Evolutionary conservation across 2,329 filamentous ascomycete genomes (phyloP).

Genomic region (Blumeriella jaapii): DNA sequence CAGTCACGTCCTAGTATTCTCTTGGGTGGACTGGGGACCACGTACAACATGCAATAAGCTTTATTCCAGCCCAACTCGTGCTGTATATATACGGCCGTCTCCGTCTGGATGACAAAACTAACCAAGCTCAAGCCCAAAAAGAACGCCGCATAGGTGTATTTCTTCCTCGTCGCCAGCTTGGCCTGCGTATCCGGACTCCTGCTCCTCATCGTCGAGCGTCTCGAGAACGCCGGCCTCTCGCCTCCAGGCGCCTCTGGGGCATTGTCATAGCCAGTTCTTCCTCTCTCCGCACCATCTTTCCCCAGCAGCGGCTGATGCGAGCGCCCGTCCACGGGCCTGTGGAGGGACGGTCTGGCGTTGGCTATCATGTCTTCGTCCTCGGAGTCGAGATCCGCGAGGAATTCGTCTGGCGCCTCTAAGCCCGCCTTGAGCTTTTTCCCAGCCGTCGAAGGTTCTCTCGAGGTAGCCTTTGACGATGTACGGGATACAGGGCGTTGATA

Average conservation of each 20-base stretch:
- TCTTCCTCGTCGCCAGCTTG: constrained; percentile 57
- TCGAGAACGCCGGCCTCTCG: constrained; percentile 29
- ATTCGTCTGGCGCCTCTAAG: constrained; percentile 2
- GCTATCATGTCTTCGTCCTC: constrained; percentile 19
- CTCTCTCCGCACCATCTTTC: constrained; percentile 25
- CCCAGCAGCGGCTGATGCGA: constrained; percentile 29
- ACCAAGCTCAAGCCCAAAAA: constrained; percentile 76
- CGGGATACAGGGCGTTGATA: constrained; percentile 13
- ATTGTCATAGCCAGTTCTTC: constrained; percentile 23
- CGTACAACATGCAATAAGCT: constrained; percentile 96
- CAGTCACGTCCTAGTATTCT: neutral
- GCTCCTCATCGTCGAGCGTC: constrained; percentile 63
- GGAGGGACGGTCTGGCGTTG: constrained; percentile 29
- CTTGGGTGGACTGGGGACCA: constrained; percentile 5
- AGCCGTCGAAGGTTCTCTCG: no score
- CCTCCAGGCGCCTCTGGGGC: constrained; percentile 13
- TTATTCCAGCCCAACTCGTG: constrained; percentile 90
- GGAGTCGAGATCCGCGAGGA: constrained; percentile 4
- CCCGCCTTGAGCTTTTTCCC: no score
- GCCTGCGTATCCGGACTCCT: constrained; percentile 58
- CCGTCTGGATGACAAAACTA: constrained; percentile 87
- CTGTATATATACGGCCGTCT: constrained; percentile 91
- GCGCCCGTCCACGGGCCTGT: constrained; percentile 29
- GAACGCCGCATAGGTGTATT: constrained; percentile 77
- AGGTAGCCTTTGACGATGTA: constrained; percentile 8